phyloP scores from a whole-genome alignment of 257 asterid genomes.

The Rubia yunnanensis region DNA sequence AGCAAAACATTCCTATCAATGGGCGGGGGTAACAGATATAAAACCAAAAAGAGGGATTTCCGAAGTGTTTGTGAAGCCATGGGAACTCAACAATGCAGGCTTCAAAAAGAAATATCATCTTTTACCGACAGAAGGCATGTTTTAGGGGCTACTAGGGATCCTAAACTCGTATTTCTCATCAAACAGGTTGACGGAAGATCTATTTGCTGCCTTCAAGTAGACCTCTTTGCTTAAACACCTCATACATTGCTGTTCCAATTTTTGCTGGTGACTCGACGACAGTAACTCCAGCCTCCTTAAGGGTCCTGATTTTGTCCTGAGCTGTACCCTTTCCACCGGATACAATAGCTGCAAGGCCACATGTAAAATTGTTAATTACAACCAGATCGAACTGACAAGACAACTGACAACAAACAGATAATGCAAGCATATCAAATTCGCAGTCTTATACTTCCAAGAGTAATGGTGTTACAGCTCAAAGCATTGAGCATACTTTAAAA shows the following conservation, averaged over 20 bases:
- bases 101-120: slow-evolving; percentile 2
- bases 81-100: slow-evolving; percentile 9
- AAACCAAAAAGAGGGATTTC: neutral
- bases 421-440: neutral
- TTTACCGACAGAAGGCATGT: slow-evolving; percentile 1
- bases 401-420: neutral
- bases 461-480: too few relatives aligned
- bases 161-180: neutral
- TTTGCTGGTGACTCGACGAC: slow-evolving; percentile 94
- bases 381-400: neutral
- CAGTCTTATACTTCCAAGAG: neutral
- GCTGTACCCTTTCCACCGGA: slow-evolving; percentile 92
- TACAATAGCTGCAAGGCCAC: slow-evolving; percentile 52
- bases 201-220: slow-evolving; percentile 35
- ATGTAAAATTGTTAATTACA: slow-evolving; percentile 4
- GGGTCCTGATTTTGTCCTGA: slow-evolving; percentile 78
- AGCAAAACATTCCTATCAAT: neutral
- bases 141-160: slow-evolving; percentile 5
- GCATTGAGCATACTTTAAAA: neutral
- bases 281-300: slow-evolving; percentile 78
- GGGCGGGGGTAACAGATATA: neutral
- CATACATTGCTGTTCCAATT: slow-evolving; percentile 78
- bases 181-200: neutral
- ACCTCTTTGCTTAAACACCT: slow-evolving; percentile 85
- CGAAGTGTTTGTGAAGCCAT: neutral